Evolutionary conservation across 768 basidiomycete species (phyloP).

Genomic region (Panaeolus cyanescens): DNA sequence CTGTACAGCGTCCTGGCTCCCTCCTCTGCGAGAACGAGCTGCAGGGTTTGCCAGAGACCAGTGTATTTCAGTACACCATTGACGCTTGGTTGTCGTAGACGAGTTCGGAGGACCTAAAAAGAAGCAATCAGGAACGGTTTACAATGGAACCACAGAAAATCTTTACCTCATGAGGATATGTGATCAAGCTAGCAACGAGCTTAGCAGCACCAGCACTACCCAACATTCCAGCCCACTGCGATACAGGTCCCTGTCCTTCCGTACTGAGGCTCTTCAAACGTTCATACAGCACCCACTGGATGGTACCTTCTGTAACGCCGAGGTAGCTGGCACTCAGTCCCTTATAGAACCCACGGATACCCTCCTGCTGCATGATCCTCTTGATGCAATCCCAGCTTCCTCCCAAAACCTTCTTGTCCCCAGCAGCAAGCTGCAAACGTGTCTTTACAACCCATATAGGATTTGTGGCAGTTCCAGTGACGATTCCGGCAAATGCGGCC

Average conservation of each 20-base stretch:
- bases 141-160: neutral
- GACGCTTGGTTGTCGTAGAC: constrained; percentile 85
- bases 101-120: constrained; percentile 82
- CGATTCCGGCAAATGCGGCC: constrained; percentile 84
- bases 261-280: constrained; percentile 75
- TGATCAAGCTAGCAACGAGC: constrained; percentile 90
- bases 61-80: constrained; percentile 83
- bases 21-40: constrained; percentile 86
- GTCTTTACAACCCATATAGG: constrained; percentile 99
- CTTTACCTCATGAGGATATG: constrained; percentile 96
- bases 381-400: constrained; percentile 65
- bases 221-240: constrained; percentile 81
- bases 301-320: constrained; percentile 93
- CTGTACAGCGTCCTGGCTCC: constrained; percentile 86
- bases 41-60: constrained; percentile 82
- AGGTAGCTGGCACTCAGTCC: constrained; percentile 94
- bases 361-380: constrained; percentile 79
- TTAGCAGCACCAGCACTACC: constrained; percentile 93
- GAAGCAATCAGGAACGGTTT: constrained; percentile 4
- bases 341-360: constrained; percentile 89
- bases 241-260: constrained; percentile 56
- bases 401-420: constrained; percentile 36
- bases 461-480: constrained; percentile 90
- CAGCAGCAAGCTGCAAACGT: constrained; percentile 71
- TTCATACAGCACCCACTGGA: constrained; percentile 98